Base-by-base conservation (phyloP, 805 yeast genomes). In the Ogataea minuta region DNA sequence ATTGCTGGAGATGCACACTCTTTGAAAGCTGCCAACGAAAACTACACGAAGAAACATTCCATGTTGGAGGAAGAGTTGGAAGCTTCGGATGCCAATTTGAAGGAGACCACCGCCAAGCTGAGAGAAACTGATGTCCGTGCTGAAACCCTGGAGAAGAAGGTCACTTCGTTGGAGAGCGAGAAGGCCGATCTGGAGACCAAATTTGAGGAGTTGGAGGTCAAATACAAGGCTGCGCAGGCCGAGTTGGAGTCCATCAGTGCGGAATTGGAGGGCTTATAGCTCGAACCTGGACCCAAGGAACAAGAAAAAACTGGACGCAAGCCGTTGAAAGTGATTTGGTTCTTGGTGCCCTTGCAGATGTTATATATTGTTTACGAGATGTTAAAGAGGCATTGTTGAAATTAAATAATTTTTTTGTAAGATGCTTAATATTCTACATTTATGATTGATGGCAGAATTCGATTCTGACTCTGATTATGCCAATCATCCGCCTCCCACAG, bases 211-310 rank as follows among this genome's bases (percentile, higher is more conserved):
- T 71, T 91, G 65, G 73, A 82, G 53, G 81, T 75, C 61, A 83
- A 90, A 70, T 82, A 88, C 77, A 72, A 74, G 62, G 75, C 79
- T 52, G 91, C 96, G 50, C 84, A 87, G 76, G 79, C 85, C 53
- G 99, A 93, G 71, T 78, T 93, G 72, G 98, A 93, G 57, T 96
- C 90, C 71, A 90, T 93, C 72, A 83, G 89, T 66, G 88, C 89
- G 64, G 96, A 95, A 72, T 83, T 93, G 68, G 98, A 93, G 70
- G 79, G 79, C 53, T 68, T 76, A 61, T 76, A 68, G 64, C 36
- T 37, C 16, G 40, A 36, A 9, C 31, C 20, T 16, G 40, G 26
- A 4, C 31, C 31, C 6, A 9, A 9, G 6, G 41, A 36, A 9
- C 15, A 20, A 26, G 41, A 23, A 13, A 29, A 36, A 29, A 36